Base-by-base conservation (phyloP, 208 protist species). In the Dictyostelium gargantuum region DNA sequence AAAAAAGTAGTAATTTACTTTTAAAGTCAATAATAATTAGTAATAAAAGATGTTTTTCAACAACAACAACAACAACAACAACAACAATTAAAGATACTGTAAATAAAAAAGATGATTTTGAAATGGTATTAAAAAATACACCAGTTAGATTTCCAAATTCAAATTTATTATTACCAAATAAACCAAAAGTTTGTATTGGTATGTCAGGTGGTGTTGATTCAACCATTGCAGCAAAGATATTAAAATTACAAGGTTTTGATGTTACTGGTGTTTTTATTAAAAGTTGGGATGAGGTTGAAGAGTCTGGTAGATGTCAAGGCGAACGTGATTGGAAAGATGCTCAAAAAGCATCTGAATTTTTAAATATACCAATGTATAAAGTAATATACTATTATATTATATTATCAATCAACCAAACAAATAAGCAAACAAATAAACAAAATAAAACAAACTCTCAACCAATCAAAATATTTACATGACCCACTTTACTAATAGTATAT, bases 231-330 rank as follows among this genome's bases (percentile, higher is more conserved):
- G 74, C 85, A 63, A 61, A 84, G 8, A 21, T 92, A 40, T 38
- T 92, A 50, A 84, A 84, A 35, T 38, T 74, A 46, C 54, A 80
- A 52, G 85, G 76, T 38, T 92, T 92, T 29, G 80, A 92, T 70
- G 85, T 92, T 23, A 61, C n/a, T 26, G 79, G 58, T 50, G 85
- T 82, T 15, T 92, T 76, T 32, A 92, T 92, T 11, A 80, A 92
- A 50, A 92, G 77, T 61, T 92, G 85, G 85, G 85, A 92, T 80
- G 85, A 80, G n/a, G 50, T 80, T 52, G 85, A 92, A 72, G 85
- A 92, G 42, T 10, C 66, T 9, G 85, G 85, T 46, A 68, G 66
- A 29, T 92, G 85, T 21, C 63, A 77, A 38, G 74, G 75, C 26
- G 77, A 92, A 48, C 58, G 21, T 32, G 85, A 92, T 50, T 92